Conservation (phyloP, 768 basidiomycete species). For the Coprinopsis marcescibilis region DNA sequence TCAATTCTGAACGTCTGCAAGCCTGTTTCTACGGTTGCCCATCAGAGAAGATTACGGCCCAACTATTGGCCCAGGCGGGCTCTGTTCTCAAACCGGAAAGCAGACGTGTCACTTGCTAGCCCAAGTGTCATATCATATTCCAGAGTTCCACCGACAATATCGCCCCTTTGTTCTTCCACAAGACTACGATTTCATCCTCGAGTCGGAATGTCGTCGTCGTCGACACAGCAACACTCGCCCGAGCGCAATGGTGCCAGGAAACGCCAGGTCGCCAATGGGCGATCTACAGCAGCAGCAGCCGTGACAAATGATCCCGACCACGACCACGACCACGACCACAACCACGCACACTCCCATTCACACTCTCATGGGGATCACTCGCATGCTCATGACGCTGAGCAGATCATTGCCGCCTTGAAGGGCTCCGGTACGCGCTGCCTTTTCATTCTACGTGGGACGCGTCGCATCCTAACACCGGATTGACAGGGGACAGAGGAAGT, state of each 20-base stretch:
- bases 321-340: conserved; percentile 24
- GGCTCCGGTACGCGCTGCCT: conserved; percentile 55
- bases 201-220: conserved; percentile 7
- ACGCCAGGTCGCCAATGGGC: conserved; percentile 13
- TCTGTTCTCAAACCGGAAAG: conserved; percentile 7
- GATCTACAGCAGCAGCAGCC: conserved; percentile 8
- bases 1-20: neutral
- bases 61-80: neutral
- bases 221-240: conserved; percentile 12
- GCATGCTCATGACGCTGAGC: conserved; percentile 55
- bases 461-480: conserved; percentile 3
- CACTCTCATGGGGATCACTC: conserved; percentile 56
- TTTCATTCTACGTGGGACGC: neutral
- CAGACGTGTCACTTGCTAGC: conserved; percentile 11
- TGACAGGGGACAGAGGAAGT: conserved; percentile 71
- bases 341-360: conserved; percentile 45
- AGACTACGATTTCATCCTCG: neutral
- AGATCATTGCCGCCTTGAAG: conserved; percentile 61
- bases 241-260: too few species aligned
- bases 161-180: conserved; percentile 4
- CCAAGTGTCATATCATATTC: conserved; percentile 5
- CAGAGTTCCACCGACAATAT: conserved; percentile 8
- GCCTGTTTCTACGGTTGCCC: neutral
- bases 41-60: neutral
- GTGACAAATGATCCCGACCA: too few species aligned